Evolutionary conservation across 805 yeast species (phyloP).

Genomic region (Schizosaccharomyces octosporus): DNA sequence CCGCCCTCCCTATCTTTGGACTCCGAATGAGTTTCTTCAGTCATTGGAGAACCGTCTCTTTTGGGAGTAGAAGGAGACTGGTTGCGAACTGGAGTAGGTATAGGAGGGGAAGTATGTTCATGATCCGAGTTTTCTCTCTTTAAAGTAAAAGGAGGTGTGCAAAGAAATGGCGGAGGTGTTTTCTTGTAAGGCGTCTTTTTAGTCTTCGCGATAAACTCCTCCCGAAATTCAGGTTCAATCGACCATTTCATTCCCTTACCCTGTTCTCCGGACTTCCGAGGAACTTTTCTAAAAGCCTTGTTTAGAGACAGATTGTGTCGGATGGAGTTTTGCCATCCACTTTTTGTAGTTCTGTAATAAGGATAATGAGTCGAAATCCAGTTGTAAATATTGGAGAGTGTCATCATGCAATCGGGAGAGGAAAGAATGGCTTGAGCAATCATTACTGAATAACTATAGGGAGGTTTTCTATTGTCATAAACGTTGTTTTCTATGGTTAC

Average conservation of each 20-base stretch:
- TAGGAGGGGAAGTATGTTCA: neutral
- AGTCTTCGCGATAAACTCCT: conserved; percentile 24
- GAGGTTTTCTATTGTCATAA: conserved; percentile 59
- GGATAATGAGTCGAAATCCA: conserved; percentile 80
- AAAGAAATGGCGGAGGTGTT: neutral
- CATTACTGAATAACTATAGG: conserved; percentile 92
- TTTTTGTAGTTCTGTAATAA: conserved; percentile 68
- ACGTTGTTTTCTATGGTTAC: neutral
- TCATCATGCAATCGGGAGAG: conserved; percentile 64
- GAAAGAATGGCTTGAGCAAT: conserved; percentile 89
- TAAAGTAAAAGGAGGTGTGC: neutral
- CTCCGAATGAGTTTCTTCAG: neutral
- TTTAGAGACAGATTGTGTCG: conserved; percentile 83
- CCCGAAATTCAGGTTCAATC: conserved; percentile 59
- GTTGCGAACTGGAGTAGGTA: neutral
- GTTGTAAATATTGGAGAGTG: conserved; percentile 72
- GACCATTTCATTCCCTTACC: conserved; percentile 99
- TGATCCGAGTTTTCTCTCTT: neutral
- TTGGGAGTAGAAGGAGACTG: conserved; percentile 1
- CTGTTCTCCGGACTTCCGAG: conserved; percentile 83
- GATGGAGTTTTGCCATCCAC: conserved; percentile 97
- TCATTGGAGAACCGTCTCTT: conserved; percentile 3
- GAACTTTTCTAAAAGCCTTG: conserved; percentile 93
- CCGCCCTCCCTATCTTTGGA: conserved; percentile 6
- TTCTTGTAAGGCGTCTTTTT: neutral